Evolutionary conservation across 2,329 filamentous ascomycete genomes (phyloP).

Genomic region (Fusarium musae): DNA sequence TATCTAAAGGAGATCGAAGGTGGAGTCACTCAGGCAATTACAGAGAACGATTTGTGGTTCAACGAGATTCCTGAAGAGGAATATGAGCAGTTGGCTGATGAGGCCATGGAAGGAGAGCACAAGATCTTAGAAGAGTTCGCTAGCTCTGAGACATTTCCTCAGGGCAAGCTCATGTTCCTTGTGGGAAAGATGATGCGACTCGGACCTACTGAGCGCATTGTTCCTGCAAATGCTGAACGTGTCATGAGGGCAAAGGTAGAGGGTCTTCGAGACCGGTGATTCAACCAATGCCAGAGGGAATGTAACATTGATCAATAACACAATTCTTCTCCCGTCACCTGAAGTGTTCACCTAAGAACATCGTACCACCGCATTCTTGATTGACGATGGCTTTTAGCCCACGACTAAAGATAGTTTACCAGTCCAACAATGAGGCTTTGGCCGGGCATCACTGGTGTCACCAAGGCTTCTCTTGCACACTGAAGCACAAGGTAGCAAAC

Average conservation of each 20-base stretch:
- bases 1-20: slow-evolving; percentile 60
- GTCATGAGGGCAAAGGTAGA: slow-evolving; percentile 54
- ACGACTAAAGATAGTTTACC: slow-evolving; percentile 29
- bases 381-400: slow-evolving; percentile 14
- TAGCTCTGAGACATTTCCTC: slow-evolving; percentile 58
- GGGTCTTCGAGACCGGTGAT: slow-evolving; percentile 30
- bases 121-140: slow-evolving; percentile 60
- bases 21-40: slow-evolving; percentile 58
- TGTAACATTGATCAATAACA: slow-evolving; percentile 19
- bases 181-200: slow-evolving; percentile 68
- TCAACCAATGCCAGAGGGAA: background rate
- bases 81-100: slow-evolving; percentile 59
- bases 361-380: slow-evolving; percentile 30
- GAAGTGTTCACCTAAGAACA: slow-evolving; percentile 18
- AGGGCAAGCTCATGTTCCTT: slow-evolving; percentile 70
- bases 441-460: slow-evolving; percentile 31
- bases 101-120: slow-evolving; percentile 58
- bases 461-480: slow-evolving; percentile 26
- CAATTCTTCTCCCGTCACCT: slow-evolving; percentile 24
- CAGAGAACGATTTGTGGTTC: slow-evolving; percentile 64
- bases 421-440: slow-evolving; percentile 35
- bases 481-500: slow-evolving; percentile 39
- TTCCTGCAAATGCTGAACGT: slow-evolving; percentile 62
- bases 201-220: slow-evolving; percentile 65
- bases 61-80: slow-evolving; percentile 59